Conservation (phyloP, 306 rosid genomes). For the Trichosanthes truncata region DNA sequence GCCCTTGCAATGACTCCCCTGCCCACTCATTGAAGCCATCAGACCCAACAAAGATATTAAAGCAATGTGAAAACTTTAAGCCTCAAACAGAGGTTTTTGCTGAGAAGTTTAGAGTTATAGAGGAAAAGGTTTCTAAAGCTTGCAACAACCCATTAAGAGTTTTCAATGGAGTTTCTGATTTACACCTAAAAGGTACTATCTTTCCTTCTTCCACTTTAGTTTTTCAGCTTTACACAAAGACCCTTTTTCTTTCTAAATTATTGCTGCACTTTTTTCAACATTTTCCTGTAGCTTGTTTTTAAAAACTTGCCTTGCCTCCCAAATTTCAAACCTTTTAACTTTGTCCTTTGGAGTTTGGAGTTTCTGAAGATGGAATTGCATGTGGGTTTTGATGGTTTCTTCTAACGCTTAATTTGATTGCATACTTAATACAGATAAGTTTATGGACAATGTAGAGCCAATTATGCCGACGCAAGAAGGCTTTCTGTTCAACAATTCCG, state of each 20-base stretch:
- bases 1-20: conserved; percentile 82
- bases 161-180: conserved; percentile 48
- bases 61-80: conserved; percentile 40
- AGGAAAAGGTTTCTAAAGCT: conserved; percentile 50
- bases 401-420: conserved; percentile 17
- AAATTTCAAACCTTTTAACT: not conserved
- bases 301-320: not conserved
- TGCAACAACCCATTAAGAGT: conserved; percentile 24
- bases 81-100: conserved; percentile 46
- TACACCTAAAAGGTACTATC: conserved; percentile 61
- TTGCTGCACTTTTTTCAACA: not conserved
- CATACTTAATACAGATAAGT: conserved; percentile 84
- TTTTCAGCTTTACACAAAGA: not conserved
- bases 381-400: not conserved
- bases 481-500: conserved; percentile 52
- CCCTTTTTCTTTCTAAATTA: conserved; percentile 1
- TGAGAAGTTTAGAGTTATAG: conserved; percentile 53
- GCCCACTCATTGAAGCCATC: conserved; percentile 45
- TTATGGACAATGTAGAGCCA: conserved; percentile 54
- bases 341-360: not conserved
- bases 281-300: not conserved
- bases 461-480: conserved; percentile 54
- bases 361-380: not conserved
- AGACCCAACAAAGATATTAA: conserved; percentile 32
- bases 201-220: not conserved